Base-by-base conservation (phyloP, 495 filamentous ascomycete genomes). In the Pseudevernia furfuracea region DNA sequence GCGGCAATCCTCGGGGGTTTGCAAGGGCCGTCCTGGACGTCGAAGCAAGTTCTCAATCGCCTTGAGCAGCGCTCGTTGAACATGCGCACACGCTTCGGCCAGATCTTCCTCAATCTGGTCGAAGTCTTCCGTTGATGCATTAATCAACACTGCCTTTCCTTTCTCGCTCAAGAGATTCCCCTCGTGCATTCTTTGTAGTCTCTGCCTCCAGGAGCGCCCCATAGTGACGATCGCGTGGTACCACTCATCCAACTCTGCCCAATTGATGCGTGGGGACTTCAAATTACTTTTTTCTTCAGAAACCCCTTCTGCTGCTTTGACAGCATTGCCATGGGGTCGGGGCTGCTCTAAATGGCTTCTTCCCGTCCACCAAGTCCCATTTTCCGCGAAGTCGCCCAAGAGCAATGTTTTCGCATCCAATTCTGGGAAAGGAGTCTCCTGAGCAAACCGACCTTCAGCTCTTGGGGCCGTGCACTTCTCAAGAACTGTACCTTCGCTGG, bases 41-140 rank as follows among this genome's bases (percentile, higher is more conserved):
- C 92, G 96, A n/a, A 96, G 77, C 55, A 96, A 76, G 67, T 79
- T 89, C 73, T 97, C 92, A 1, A 84, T 89, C 23, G 89, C 88
- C 72, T 94, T 96, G 58, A 97, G 75, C 8, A 97, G 79, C 8
- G 85, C 82, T 59, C 84, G 76, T 55, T 88, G 86, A 48, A 85
- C 74, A 64, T 92, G 88, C 52, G 82, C 71, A 68, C 88, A 85
- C 19, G 87, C 89, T 46, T 88, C 83, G n/a, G 78, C 44, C 55
- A 67, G 46, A 52, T 76, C 71, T 4, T 74, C 67, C 59, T 78
- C 72, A 12, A 73, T 71, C 21, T 61, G 63, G 3, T 73, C 53
- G 32, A 69, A 43, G 34, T 63, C 55, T 36, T 49, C 55, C 12
- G 30, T 55, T 10, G 68, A 59, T 17, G 68, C 28, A 37, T 10